A percentile compares a stretch with the other conserved stretches of the same genome.
These are phyloP conservation scores for Kodamaea alishanica DNA, from an alignment of 1,139 yeast species.

Conservation along the genomic window DNA sequence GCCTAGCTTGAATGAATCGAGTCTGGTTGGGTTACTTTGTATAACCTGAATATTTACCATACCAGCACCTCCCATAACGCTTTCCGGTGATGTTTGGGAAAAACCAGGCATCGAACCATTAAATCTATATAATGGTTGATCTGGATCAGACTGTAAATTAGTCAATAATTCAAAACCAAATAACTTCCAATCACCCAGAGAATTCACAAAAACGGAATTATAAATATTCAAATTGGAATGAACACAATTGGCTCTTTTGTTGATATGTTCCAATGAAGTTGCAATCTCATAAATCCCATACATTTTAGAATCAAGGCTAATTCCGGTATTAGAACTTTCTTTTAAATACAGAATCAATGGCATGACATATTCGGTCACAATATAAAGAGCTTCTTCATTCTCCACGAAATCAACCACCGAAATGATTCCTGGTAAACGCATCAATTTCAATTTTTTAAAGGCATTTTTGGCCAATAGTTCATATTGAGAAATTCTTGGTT, in stretches of 20 bases:
- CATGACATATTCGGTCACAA: constrained; percentile 73
- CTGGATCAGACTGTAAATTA: constrained; percentile 47
- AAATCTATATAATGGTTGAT: constrained; percentile 41
- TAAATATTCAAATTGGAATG: constrained; percentile 58
- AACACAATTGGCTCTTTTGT: constrained; percentile 58
- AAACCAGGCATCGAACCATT: constrained; percentile 23
- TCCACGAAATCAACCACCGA: constrained; percentile 68
- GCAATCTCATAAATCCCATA: constrained; percentile 61
- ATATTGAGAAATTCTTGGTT: constrained; percentile 32
- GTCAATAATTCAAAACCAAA: constrained; percentile 79
- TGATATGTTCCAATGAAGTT: constrained; percentile 57
- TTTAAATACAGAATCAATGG: constrained; percentile 48
- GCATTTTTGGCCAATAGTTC: constrained; percentile 60
- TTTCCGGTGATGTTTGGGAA: constrained; percentile 40
- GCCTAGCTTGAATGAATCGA: constrained; percentile 68
- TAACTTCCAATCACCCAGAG: constrained; percentile 76
- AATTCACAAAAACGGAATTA: constrained; percentile 59
- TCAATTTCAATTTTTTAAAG: constrained; percentile 57
- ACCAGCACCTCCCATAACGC: constrained; percentile 19
- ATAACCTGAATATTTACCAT: constrained; percentile 24
- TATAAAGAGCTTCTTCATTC: constrained; percentile 55
- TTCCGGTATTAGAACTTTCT: constrained; percentile 10
- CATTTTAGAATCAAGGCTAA: constrained; percentile 38
- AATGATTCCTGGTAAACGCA: constrained; percentile 78
- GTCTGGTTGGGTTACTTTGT: constrained; percentile 38